Conservation (phyloP, 169 alveolate genomes). For the Plasmodium knowlesi region DNA sequence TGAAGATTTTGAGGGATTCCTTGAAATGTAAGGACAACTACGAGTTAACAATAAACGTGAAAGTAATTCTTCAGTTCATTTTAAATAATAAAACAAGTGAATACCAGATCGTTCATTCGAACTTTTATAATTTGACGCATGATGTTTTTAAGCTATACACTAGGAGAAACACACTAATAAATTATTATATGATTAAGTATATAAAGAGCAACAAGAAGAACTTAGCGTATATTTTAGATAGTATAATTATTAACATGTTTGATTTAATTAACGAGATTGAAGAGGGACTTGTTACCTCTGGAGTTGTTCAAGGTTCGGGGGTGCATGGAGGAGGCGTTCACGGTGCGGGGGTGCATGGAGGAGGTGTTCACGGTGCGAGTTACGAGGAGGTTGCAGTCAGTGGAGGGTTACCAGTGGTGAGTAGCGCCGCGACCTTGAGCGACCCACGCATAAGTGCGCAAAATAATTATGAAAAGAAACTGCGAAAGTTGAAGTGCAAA, state of each 20-base stretch:
- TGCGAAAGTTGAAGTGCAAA: constrained; percentile 26
- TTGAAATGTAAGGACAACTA: constrained; percentile 20
- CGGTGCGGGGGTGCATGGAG: background rate
- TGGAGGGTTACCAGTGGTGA: background rate
- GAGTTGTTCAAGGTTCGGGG: background rate
- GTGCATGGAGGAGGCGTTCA: background rate
- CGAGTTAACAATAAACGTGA: constrained; percentile 49
- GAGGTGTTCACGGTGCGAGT: background rate
- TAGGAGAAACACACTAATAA: constrained; percentile 20
- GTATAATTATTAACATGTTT: constrained; percentile 50
- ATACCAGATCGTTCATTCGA: constrained; percentile 29
- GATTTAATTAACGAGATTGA: constrained; percentile 38
- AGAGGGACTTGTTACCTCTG: background rate
- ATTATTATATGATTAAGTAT: constrained; percentile 29
- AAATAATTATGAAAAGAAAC: background rate
- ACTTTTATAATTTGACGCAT: constrained; percentile 46
- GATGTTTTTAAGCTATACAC: constrained; percentile 46
- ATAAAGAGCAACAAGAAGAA: constrained; percentile 23
- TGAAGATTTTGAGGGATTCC: background rate
- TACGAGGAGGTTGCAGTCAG: background rate
- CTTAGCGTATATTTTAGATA: constrained; percentile 42
- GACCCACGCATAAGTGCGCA: background rate
- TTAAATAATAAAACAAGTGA: constrained; percentile 30
- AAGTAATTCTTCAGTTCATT: constrained; percentile 29
- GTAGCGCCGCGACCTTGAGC: background rate